Base-by-base conservation (phyloP, 495 filamentous ascomycete genomes). In the Podospora fimiseda region DNA sequence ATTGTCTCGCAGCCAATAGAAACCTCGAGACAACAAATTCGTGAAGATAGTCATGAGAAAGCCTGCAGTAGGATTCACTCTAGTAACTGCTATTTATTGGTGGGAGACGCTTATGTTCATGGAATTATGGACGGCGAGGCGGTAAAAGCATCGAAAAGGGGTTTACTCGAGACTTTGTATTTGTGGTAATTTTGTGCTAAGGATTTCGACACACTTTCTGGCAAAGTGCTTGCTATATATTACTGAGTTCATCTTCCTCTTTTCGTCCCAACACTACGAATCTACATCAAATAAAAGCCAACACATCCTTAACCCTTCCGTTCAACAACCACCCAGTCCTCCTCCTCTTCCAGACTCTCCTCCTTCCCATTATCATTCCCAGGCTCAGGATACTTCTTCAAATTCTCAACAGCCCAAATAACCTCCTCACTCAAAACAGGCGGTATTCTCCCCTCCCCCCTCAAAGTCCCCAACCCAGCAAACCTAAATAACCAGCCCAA, bases 351-450 rank as follows among this genome's bases (percentile, higher is more conserved):
- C 21, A 3, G n/a, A 13, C 8, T 21, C 15, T 43, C 41, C 15
- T 43, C 27, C 11, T 33, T 33, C 27, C 27, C 27, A 33, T n/a
- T n/a, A 37, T 50, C 57, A 36, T 65, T 67, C 23, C 59, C 71
- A 3, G 68, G 71, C 58, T 70, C 67, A 23, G 74, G 72, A 57
- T 77, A 78, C 56, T 78, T 78, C 48, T 56, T 66, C 13, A 76
- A 18, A 66, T 78, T 60, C 54, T 76, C 70, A 42, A 78, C 60
- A 1, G 75, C 75, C 74, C 74, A 77, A 18, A 70, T 55, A 43
- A 72, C 42, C 16, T 73, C 68, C 48, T 60, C 52, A 11, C 64
- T 66, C 30, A 77, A 43, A 19, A 67, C 62, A n/a, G 75, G 75
- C 58, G 74, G 75, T 9, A 61, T 52, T 58, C 67, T 67, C 0